Percentiles rank a stretch among this genome's conserved stretches.
Conservation (phyloP, 139 green algal genomes). For the Chlorella sp. region DNA sequence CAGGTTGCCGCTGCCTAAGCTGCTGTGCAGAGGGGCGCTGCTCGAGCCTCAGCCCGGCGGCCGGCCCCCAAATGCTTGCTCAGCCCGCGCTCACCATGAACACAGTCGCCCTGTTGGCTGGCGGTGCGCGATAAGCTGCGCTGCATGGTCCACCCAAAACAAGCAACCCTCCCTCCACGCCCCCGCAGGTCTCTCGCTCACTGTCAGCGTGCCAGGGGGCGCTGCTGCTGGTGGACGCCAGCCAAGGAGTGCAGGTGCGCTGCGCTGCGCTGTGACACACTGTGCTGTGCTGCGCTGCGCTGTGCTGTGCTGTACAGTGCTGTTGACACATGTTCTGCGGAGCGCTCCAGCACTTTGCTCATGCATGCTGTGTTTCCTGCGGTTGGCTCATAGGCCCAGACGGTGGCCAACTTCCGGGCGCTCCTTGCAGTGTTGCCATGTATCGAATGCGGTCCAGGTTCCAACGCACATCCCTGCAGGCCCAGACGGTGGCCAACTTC, state of each 20-base stretch:
- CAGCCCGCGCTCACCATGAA: too few relatives aligned
- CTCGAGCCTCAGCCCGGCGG: too few relatives aligned
- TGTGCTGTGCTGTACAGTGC: neutral
- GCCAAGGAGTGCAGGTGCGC: conserved; percentile 64
- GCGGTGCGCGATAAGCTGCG: too few relatives aligned
- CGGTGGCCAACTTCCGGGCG: neutral
- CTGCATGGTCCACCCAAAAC: neutral
- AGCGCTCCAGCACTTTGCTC: too few relatives aligned
- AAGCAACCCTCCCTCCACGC: too few relatives aligned
- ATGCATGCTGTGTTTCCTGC: too few relatives aligned
- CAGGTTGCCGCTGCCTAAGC: too few relatives aligned
- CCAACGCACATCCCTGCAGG: conserved; percentile 63
- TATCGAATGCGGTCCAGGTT: neutral
- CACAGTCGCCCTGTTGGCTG: too few relatives aligned
- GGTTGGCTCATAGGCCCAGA: neutral
- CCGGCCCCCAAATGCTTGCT: too few relatives aligned
- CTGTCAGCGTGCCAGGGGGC: conserved; percentile 84
- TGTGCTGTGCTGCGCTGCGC: neutral
- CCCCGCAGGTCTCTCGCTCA: conserved; percentile 47
- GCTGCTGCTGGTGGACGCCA: conserved; percentile 93
- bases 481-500: conserved; percentile 94
- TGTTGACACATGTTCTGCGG: too few relatives aligned
- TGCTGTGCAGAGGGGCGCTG: too few relatives aligned
- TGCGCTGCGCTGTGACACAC: neutral
- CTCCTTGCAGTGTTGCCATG: neutral